These are phyloP conservation scores for Linnemannia exigua DNA, from an alignment of 192 early-diverging fungal genomes.

Conservation along the genomic window DNA sequence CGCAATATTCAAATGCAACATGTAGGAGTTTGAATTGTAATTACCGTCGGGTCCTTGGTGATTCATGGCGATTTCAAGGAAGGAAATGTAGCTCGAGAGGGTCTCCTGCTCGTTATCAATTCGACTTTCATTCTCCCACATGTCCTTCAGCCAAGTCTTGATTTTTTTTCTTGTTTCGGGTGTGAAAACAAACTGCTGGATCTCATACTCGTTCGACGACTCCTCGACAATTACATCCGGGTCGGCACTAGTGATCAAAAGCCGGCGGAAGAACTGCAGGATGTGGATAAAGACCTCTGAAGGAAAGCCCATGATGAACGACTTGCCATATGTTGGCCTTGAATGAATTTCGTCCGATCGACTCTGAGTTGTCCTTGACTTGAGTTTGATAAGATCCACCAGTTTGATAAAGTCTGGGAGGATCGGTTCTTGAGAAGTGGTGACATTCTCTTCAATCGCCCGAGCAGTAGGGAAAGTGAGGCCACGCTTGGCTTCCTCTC, in stretches of 20 bases:
- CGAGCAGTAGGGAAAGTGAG: constrained; percentile 53
- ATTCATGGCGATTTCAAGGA: constrained; percentile 73
- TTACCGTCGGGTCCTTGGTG: constrained; percentile 55
- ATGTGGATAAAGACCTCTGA: constrained; percentile 75
- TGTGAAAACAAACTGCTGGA: constrained; percentile 52
- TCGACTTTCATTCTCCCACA: constrained; percentile 52
- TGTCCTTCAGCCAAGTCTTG: constrained; percentile 52
- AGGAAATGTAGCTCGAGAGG: constrained; percentile 65
- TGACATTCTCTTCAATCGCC: constrained; percentile 21
- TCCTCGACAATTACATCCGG: constrained; percentile 68
- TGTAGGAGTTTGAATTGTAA: background rate
- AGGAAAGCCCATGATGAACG: constrained; percentile 66
- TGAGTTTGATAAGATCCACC: constrained; percentile 52
- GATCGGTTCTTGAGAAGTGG: constrained; percentile 12
- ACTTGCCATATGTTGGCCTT: constrained; percentile 42
- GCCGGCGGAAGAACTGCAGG: constrained; percentile 72
- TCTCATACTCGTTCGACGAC: constrained; percentile 57
- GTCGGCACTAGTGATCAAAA: constrained; percentile 72
- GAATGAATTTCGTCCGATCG: constrained; percentile 26
- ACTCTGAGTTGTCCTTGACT: constrained; percentile 25
- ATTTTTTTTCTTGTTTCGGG: constrained; percentile 25
- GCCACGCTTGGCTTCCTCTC: constrained; percentile 68
- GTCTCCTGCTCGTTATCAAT: constrained; percentile 61
- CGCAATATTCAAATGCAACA: background rate
- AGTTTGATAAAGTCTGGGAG: constrained; percentile 52